Percentiles rank a stretch among this genome's conserved stretches.
These are phyloP conservation scores for Rugonectria rugulosa DNA, from an alignment of 2,329 filamentous ascomycete genomes.

Conservation along the genomic window DNA sequence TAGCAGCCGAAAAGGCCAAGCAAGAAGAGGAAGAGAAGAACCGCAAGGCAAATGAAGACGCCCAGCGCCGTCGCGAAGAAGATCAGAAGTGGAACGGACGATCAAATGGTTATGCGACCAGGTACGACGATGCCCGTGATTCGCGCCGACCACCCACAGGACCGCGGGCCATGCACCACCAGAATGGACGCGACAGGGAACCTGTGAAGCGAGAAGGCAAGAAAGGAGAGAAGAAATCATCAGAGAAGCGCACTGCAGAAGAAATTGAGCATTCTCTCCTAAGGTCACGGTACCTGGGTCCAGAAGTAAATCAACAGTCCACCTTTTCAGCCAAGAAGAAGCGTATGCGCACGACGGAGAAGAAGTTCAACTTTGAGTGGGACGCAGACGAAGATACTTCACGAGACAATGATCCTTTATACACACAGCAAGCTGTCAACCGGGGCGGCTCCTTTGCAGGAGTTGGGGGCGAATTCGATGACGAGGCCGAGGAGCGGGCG, in stretches of 20 bases:
- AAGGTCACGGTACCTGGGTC: slow-evolving; percentile 87
- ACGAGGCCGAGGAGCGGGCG: slow-evolving; percentile 62
- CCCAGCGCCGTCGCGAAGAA: slow-evolving; percentile 77
- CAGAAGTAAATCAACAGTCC: slow-evolving; percentile 80
- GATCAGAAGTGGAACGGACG: slow-evolving; percentile 47
- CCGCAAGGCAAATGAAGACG: slow-evolving; percentile 60
- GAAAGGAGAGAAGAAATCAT: slow-evolving; percentile 47
- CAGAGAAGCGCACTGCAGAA: slow-evolving; percentile 56
- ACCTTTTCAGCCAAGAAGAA: slow-evolving; percentile 97
- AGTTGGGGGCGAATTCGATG: slow-evolving; percentile 59
- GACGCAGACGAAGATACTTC: slow-evolving; percentile 89
- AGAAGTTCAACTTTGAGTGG: slow-evolving; percentile 99
- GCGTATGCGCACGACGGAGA: slow-evolving; percentile 87
- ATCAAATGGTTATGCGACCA: slow-evolving; percentile 37
- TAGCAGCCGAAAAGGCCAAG: slow-evolving; percentile 79
- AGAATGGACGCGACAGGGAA: slow-evolving; percentile 53
- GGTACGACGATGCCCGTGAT: slow-evolving; percentile 36
- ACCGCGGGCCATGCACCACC: slow-evolving; percentile 68
- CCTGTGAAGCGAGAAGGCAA: slow-evolving; percentile 37
- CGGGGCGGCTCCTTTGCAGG: slow-evolving; percentile 53
- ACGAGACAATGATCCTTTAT: slow-evolving; percentile 75
- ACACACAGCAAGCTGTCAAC: slow-evolving; percentile 51
- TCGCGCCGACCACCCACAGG: slow-evolving; percentile 67
- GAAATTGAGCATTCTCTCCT: slow-evolving; percentile 78
- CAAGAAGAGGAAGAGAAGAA: slow-evolving; percentile 71